Evolutionary conservation across 2,329 filamentous ascomycete species (phyloP).

Genomic region (Capronia coronata): DNA sequence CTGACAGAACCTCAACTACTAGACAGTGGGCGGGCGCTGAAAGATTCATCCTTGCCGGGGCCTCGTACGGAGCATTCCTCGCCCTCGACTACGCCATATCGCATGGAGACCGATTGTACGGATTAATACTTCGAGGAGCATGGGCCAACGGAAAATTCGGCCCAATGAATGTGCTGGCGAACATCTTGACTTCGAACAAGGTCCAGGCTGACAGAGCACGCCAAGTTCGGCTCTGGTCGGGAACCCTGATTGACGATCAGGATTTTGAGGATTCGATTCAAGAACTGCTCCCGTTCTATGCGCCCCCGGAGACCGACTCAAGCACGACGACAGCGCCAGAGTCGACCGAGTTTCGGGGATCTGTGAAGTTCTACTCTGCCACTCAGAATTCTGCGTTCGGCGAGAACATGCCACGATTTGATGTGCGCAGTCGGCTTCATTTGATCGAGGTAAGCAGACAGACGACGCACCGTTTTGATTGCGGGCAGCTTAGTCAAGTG

Average conservation of each 20-base stretch:
- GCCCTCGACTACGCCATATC: conserved; percentile 17
- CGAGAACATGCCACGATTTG: conserved; percentile 12
- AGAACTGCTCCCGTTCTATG: conserved; percentile 10
- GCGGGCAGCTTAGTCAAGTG: no score
- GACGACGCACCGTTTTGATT: no score
- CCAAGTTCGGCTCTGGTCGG: conserved; percentile 16
- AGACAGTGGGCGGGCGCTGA: conserved; percentile 10
- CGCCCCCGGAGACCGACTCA: conserved; percentile 1
- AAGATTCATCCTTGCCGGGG: conserved; percentile 12
- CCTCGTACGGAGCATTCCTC: conserved; percentile 16
- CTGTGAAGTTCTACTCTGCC: conserved; percentile 3
- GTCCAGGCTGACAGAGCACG: conserved; percentile 11
- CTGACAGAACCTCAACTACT: not conserved
- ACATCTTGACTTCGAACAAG: conserved; percentile 10
- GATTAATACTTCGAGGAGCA: conserved; percentile 7
- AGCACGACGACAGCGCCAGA: no score
- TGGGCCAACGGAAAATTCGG: conserved; percentile 13
- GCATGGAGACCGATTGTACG: conserved; percentile 3
- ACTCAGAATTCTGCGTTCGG: conserved; percentile 17
- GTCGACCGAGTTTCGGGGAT: no score
- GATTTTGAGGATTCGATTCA: conserved; percentile 5
- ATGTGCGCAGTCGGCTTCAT: conserved; percentile 10
- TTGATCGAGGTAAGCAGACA: conserved; percentile 11
- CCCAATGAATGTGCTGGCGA: conserved; percentile 9
- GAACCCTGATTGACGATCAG: conserved; percentile 7